A percentile compares a stretch with the other conserved stretches of the same genome.
Evolutionary conservation across 179 eudicot genomes (phyloP).

Genomic region (Spergularia azorica): DNA sequence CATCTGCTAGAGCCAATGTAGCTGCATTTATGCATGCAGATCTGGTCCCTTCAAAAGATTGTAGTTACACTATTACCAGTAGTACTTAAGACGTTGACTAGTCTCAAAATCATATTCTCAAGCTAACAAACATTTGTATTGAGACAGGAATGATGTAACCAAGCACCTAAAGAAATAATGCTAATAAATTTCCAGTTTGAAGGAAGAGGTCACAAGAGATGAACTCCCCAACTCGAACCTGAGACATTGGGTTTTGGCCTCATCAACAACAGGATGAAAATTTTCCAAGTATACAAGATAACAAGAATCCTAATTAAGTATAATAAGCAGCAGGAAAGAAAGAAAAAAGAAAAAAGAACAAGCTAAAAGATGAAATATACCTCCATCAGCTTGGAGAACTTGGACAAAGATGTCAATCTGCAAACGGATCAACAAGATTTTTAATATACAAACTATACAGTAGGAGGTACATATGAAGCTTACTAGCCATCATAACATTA

Average conservation of each 20-base stretch:
- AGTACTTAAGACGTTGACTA: background rate
- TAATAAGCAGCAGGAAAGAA: background rate
- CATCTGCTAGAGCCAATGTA: conserved; percentile 95
- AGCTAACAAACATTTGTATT: background rate
- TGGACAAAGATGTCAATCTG: conserved; percentile 97
- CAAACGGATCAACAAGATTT: conserved; percentile 22
- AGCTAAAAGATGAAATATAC: conserved; percentile 30
- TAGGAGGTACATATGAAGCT: conserved; percentile 13
- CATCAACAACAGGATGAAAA: too few relatives aligned
- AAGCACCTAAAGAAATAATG: background rate
- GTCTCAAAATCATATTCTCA: background rate
- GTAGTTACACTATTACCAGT: background rate
- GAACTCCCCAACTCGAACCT: too few relatives aligned
- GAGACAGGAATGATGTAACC: background rate
- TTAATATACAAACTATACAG: background rate
- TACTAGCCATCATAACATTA: conserved; percentile 18
- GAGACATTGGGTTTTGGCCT: too few relatives aligned
- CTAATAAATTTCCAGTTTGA: too few relatives aligned
- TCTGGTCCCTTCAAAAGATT: conserved; percentile 69
- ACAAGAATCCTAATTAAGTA: background rate
- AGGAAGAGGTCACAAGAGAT: too few relatives aligned
- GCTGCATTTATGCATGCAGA: conserved; percentile 99
- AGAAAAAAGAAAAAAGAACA: background rate
- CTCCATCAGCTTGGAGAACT: conserved; percentile 99
- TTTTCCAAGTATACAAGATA: background rate